These are phyloP conservation scores for Populus alba DNA, from an alignment of 345 rosid genomes.

Conservation along the genomic window DNA sequence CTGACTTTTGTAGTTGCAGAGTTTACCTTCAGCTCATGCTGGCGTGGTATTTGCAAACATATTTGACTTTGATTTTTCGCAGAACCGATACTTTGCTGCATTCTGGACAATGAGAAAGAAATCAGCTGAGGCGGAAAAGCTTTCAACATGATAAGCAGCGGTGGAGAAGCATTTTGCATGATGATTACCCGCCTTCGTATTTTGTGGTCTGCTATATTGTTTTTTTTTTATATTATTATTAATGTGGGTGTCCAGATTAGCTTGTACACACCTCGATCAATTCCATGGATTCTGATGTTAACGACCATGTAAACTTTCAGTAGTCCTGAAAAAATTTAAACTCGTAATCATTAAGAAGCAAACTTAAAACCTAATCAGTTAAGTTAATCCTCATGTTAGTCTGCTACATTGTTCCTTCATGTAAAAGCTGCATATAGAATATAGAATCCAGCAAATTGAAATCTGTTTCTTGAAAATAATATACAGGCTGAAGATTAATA, in stretches of 20 bases:
- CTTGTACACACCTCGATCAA: no score
- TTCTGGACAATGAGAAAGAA: constrained; percentile 89
- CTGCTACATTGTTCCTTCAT: not conserved
- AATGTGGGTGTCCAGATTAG: rapidly evolving
- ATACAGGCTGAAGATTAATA: not conserved
- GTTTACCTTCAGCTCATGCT: not conserved
- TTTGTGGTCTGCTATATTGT: not conserved
- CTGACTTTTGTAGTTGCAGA: not conserved
- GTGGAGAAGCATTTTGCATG: constrained; percentile 2
- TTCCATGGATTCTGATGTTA: rapidly evolving
- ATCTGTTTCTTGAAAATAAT: not conserved
- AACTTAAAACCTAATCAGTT: rapidly evolving
- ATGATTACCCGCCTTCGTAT: not conserved
- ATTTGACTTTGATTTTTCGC: constrained; percentile 23
- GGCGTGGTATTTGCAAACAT: no score
- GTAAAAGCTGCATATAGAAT: not conserved
- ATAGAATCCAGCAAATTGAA: not conserved
- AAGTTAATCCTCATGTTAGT: rapidly evolving
- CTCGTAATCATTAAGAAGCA: rapidly evolving
- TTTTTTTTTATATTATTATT: no score
- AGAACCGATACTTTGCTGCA: constrained; percentile 74
- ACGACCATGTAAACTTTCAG: no score
- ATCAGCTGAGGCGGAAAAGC: constrained; percentile 6
- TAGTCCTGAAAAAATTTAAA: rapidly evolving
- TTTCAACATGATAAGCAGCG: not conserved